Conservation (phyloP, 1,284 basidiomycete genomes). For the Papiliotrema flavescens region DNA sequence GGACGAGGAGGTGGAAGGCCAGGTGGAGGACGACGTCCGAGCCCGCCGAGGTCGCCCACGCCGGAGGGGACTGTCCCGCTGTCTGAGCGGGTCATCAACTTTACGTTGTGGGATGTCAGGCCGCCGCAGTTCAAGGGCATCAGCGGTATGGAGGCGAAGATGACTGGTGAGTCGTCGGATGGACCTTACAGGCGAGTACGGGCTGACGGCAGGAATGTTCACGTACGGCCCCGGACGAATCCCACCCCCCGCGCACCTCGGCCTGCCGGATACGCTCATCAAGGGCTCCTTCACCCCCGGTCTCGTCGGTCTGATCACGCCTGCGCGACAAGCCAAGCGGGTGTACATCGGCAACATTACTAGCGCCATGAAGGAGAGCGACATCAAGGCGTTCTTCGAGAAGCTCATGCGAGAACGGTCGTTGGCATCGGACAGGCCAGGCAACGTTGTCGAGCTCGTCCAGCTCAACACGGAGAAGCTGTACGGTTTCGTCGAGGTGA, state of each 20-base stretch:
- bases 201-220: constrained; percentile 37
- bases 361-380: constrained; percentile 83
- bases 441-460: constrained; percentile 85
- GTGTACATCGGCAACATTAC: constrained; percentile 96
- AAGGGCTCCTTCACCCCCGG: constrained; percentile 32
- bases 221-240: constrained; percentile 44
- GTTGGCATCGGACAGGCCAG: constrained; percentile 71
- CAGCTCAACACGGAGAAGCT: constrained; percentile 98
- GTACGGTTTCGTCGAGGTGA: constrained; percentile 92
- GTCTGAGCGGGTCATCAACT: constrained; percentile 77
- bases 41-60: constrained; percentile 72
- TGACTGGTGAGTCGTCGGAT: constrained; percentile 72
- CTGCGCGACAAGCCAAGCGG: constrained; percentile 87
- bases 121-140: constrained; percentile 94
- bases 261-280: constrained; percentile 29
- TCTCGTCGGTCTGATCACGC: constrained; percentile 64
- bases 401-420: constrained; percentile 88
- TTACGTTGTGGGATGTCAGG: constrained; percentile 92
- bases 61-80: constrained; percentile 79
- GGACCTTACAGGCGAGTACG: background rate
- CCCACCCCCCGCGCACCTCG: constrained; percentile 42
- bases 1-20: constrained; percentile 36
- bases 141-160: constrained; percentile 91
- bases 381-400: constrained; percentile 90
- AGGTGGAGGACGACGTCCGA: constrained; percentile 57